Evolutionary conservation across 2,329 filamentous ascomycete genomes (phyloP).

Genomic region (Penicillium sp.): DNA sequence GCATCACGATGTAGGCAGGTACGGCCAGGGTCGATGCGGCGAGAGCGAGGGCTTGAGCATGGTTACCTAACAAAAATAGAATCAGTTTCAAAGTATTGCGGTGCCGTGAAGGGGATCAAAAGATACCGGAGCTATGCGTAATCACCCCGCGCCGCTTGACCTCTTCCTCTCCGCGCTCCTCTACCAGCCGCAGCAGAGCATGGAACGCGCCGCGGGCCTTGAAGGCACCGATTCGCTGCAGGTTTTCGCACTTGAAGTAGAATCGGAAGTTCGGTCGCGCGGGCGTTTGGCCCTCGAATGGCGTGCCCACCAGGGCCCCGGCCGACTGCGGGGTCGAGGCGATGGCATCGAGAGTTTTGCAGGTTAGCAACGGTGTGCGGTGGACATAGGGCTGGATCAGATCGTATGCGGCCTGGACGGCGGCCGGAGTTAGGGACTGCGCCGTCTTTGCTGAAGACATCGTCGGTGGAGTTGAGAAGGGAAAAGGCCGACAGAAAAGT

Average conservation of each 20-base stretch:
- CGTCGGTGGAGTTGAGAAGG: constrained; percentile 1
- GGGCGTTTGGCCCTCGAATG: constrained; percentile 56
- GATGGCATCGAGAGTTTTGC: constrained; percentile 68
- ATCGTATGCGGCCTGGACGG: constrained; percentile 68
- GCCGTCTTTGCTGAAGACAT: constrained; percentile 42
- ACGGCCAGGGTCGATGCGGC: constrained; percentile 72
- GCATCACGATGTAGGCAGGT: constrained; percentile 89
- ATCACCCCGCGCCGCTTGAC: constrained; percentile 69
- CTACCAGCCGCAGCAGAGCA: constrained; percentile 68
- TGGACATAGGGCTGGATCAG: constrained; percentile 76
- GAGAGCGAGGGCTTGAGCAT: constrained; percentile 87
- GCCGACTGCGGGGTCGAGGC: constrained; percentile 68
- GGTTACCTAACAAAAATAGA: constrained; percentile 67
- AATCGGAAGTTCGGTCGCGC: constrained; percentile 67
- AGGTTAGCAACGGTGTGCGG: constrained; percentile 78
- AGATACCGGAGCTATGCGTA: constrained; percentile 81
- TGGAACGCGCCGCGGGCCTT: constrained; percentile 91
- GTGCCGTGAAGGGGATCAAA: neutral
- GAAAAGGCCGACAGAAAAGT: neutral
- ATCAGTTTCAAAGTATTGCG: neutral
- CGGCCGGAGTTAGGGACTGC: constrained; percentile 64
- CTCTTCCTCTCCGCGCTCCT: constrained; percentile 60
- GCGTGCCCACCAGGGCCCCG: constrained; percentile 55
- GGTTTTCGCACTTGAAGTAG: constrained; percentile 95
- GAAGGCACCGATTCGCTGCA: constrained; percentile 87